Evolutionary conservation across 306 rosid genomes (phyloP), one percentile per base, ranked within the genome.

Genomic region (Rosa persica): DNA sequence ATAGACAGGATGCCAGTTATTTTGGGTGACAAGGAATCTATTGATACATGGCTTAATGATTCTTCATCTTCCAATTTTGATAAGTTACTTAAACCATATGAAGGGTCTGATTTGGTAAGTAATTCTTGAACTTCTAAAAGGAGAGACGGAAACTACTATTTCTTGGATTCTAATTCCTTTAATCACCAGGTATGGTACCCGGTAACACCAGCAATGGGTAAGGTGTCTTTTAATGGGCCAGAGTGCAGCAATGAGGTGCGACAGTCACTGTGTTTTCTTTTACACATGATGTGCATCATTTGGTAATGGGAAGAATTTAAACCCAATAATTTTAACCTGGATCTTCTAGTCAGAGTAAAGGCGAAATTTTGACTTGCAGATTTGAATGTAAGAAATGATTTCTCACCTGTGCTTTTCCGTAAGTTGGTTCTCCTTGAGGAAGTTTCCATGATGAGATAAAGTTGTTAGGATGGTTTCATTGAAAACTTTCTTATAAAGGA

Each of bases 1-100:
- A 83, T 73, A 89, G 98, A 90, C 81, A 89, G 98, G 85, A 95
- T 94, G 98, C 98, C 98, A 72, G 94, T 90, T 80, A 88, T 94
- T 81, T 86, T 92, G 79, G 89, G 96, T n/a, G 89, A 87, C 88
- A 87, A 87, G 85, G 90, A 74, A 69, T 84, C 91, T 34, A 87
- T 85, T 22, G 96, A 91, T 81, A 74, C 85, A 30, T 95, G 98
- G 98, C 87, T 92, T 67, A 67, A 81, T 81, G 81, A 81, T 71
- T 81, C 88, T 84, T 74, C 83, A 16, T 66, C 85, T 78, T 86
- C 97, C 84, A 78, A 85, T 73, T 74, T 70, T 79, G 89, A 87
- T 80, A 42, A 76, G 43, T 73, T 92, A 81, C 90, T 95, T 72
- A 91, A 91, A 83, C 92, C 97, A 55, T 88, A 89, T 17, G 93